A percentile compares a stretch with the other conserved stretches of the same genome.
Conservation (phyloP, 345 rosid species). For the Citrus cavaleriei region DNA sequence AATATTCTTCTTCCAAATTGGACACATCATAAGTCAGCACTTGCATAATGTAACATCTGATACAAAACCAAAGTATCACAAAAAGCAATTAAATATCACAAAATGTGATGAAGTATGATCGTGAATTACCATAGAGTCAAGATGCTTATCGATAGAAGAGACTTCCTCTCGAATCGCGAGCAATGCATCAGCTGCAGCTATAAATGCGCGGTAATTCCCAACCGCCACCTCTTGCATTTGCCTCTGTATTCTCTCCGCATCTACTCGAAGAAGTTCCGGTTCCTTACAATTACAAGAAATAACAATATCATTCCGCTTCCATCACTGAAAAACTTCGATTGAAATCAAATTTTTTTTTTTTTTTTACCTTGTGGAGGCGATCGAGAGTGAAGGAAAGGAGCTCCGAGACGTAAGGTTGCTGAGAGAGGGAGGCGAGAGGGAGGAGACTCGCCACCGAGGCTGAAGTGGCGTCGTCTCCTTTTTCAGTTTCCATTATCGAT, state of each 20-base stretch:
- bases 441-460: slow-evolving; percentile 44
- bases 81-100: background rate
- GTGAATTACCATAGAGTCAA: slow-evolving; percentile 65
- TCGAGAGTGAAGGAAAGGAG: slow-evolving; percentile 99
- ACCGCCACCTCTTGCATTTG: slow-evolving; percentile 99
- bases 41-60: background rate
- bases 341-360: background rate
- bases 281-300: slow-evolving; percentile 42
- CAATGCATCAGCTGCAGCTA: slow-evolving; percentile 88
- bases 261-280: slow-evolving; percentile 93
- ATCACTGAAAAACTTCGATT: background rate
- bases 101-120: background rate
- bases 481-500: slow-evolving; percentile 44
- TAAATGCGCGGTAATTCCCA: slow-evolving; percentile 90
- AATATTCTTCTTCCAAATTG: background rate
- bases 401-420: slow-evolving; percentile 94
- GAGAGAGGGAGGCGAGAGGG: slow-evolving; percentile 76
- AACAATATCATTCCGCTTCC: background rate
- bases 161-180: slow-evolving; percentile 84
- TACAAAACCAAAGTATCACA: background rate
- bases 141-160: slow-evolving; percentile 82
- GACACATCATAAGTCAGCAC: background rate
- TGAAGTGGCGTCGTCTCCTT: slow-evolving; percentile 29
- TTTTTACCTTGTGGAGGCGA: slow-evolving; percentile 84
- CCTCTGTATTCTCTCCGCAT: slow-evolving; percentile 90